These are phyloP conservation scores for Clitopilus hobsonii DNA, from an alignment of 768 basidiomycete genomes.

Conservation along the genomic window DNA sequence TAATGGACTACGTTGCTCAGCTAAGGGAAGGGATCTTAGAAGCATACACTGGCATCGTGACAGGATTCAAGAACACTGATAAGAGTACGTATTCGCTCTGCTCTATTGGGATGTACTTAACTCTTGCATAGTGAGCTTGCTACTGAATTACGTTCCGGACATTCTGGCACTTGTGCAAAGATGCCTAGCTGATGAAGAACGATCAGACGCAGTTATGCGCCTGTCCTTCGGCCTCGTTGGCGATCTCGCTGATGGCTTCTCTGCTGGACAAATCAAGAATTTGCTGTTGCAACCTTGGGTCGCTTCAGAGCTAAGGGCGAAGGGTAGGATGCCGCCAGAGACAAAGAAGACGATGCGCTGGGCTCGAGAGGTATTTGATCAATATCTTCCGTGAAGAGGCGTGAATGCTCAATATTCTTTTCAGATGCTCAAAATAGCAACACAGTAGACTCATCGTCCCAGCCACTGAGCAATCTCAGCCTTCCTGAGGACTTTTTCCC, in stretches of 20 bases:
- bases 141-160: constrained; percentile 64
- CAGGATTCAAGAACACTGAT: constrained; percentile 80
- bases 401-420: constrained; percentile 5
- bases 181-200: constrained; percentile 76
- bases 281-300: constrained; percentile 78
- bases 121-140: constrained; percentile 33
- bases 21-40: constrained; percentile 95
- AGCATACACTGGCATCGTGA: constrained; percentile 93
- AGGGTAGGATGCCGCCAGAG: constrained; percentile 68
- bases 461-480: not conserved
- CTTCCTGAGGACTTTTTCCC: constrained; percentile 6
- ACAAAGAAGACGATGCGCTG: constrained; percentile 89
- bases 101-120: too few species aligned
- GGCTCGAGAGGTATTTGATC: constrained; percentile 76
- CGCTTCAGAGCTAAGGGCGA: constrained; percentile 65
- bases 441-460: constrained; percentile 48
- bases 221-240: constrained; percentile 84
- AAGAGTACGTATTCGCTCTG: constrained; percentile 51
- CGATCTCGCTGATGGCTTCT: constrained; percentile 88
- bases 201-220: constrained; percentile 72
- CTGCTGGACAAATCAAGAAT: constrained; percentile 76
- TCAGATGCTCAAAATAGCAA: constrained; percentile 79
- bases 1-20: constrained; percentile 86
- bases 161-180: constrained; percentile 82
- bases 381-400: not conserved